A percentile compares a stretch with the other conserved stretches of the same genome.
Evolutionary conservation across 768 basidiomycete genomes (phyloP).

Genomic region (Phanerodontia chrysosporium): DNA sequence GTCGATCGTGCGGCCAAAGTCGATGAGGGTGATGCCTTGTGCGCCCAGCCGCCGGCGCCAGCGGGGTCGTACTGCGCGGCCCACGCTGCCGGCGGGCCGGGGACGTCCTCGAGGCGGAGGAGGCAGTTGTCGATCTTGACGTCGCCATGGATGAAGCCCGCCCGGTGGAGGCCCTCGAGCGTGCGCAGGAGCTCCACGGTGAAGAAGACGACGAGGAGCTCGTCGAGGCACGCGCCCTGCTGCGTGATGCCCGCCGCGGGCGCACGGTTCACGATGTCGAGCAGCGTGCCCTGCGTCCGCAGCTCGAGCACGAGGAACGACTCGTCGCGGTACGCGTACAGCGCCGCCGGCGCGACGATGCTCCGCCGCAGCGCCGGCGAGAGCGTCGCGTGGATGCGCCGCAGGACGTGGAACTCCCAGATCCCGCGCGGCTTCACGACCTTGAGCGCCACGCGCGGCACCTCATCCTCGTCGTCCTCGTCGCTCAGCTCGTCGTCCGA

Average conservation of each 20-base stretch:
- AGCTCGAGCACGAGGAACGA: constrained; percentile 85
- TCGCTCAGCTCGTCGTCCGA: constrained; percentile 41
- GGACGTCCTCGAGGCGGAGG: constrained; percentile 83
- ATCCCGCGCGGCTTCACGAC: constrained; percentile 83
- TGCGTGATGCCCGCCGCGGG: constrained; percentile 70
- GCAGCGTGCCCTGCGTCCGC: constrained; percentile 86
- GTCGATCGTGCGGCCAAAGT: constrained; percentile 96
- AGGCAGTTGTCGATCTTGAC: constrained; percentile 99
- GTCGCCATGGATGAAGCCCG: constrained; percentile 94
- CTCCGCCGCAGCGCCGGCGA: constrained; percentile 55
- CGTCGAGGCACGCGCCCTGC: constrained; percentile 81
- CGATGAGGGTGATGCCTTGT: constrained; percentile 88
- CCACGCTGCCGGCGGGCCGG: constrained; percentile 68
- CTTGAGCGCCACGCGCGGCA: constrained; percentile 78
- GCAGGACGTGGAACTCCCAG: constrained; percentile 91
- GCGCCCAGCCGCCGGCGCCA: constrained; percentile 80
- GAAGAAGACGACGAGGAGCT: constrained; percentile 94
- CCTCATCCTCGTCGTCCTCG: constrained; percentile 43
- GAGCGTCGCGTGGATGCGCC: constrained; percentile 70
- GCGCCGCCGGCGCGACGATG: constrained; percentile 69
- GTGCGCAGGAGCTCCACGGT: constrained; percentile 82
- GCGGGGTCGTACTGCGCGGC: constrained; percentile 68
- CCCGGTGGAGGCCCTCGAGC: constrained; percentile 74
- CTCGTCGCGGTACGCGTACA: constrained; percentile 87
- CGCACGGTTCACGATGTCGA: constrained; percentile 89